phyloP scores from a whole-genome alignment of 805 yeast species.

The Starmerella scarabaei region DNA sequence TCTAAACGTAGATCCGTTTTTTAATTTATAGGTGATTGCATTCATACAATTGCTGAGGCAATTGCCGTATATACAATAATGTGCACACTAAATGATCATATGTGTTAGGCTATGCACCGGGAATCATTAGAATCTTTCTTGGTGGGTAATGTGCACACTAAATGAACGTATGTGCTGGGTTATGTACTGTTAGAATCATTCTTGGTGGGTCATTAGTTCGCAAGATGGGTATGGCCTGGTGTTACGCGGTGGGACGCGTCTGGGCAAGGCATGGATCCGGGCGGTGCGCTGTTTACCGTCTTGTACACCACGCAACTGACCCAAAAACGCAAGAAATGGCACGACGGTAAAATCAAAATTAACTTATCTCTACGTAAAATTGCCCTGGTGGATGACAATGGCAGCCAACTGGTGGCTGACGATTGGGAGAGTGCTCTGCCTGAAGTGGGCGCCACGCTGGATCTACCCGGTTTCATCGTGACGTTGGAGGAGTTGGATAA shows the following conservation, averaged over 20 bases:
- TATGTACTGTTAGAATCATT: no score
- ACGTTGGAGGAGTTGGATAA: constrained; percentile 18
- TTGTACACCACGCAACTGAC: constrained; percentile 27
- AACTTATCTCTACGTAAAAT: constrained; percentile 21
- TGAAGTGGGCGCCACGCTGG: constrained; percentile 12
- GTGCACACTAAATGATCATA: no score
- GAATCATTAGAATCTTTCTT: no score
- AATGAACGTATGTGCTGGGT: no score
- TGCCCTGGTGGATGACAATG: constrained; percentile 23
- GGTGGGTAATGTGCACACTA: no score
- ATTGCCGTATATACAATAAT: no score
- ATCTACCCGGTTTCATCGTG: constrained; percentile 23
- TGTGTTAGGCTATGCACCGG: no score
- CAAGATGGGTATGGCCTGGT: no score
- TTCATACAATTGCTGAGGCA: no score
- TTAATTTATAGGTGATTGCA: constrained; percentile 13
- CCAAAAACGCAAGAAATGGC: constrained; percentile 30
- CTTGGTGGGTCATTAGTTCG: no score
- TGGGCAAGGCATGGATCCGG: no score
- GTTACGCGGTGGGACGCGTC: no score
- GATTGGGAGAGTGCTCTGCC: constrained; percentile 7
- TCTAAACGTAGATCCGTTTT: constrained; percentile 36
- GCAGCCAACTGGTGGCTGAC: constrained; percentile 9
- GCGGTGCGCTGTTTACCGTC: constrained; percentile 16
- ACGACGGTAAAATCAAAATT: constrained; percentile 26